Evolutionary conservation across 2,329 filamentous ascomycete genomes (phyloP), one percentile per base, ranked within the genome.

Genomic region (Neocatenulostroma microsporum): DNA sequence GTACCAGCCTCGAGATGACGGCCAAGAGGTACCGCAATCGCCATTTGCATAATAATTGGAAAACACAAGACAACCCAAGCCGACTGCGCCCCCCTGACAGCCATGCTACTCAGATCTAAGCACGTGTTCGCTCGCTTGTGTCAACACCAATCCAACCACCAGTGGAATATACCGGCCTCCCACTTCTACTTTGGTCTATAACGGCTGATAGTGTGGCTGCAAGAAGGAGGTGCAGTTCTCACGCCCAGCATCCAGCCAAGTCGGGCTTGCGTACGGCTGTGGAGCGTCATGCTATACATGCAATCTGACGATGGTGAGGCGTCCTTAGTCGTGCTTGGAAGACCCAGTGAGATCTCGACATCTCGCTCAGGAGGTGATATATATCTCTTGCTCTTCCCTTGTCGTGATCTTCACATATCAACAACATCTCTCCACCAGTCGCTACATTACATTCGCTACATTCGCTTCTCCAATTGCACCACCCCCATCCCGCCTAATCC

Each of bases 171-270:
- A n/a, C 26, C 26, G 26, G 9, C 6, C 13, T 9, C n/a, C 9
- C 6, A 9, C 15, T 28, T 28, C 26, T 13, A 28, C 6, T 28
- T 28, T 28, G 10, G 26, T 28, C 9, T 14, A 18, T 18, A 14
- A 30, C 17, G 28, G 14, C 7, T 18, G 17, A 5, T 30, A n/a
- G 11, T 30, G 14, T 18, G 20, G 28, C 28, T 18, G 5, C 28
- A 30, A 18, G 6, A 7, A n/a, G 28, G 28, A 9, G 4, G 17
- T 18, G 28, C 28, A 18, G 14, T 4, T 30, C 28, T 30, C 9
- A 30, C 17, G 28, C 28, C 28, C 28, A 30, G 28, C 20, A 30
- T 19, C 14, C 9, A 10, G 28, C 28, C 28, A 14, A 30, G 28
- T 18, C 28, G 28, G 28, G 6, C 28, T 18, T 14, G 9, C 9